Percentiles rank a stretch among this genome's conserved stretches.
Evolutionary conservation across 257 asterid species (phyloP).

Genomic region (Solanum piurae): DNA sequence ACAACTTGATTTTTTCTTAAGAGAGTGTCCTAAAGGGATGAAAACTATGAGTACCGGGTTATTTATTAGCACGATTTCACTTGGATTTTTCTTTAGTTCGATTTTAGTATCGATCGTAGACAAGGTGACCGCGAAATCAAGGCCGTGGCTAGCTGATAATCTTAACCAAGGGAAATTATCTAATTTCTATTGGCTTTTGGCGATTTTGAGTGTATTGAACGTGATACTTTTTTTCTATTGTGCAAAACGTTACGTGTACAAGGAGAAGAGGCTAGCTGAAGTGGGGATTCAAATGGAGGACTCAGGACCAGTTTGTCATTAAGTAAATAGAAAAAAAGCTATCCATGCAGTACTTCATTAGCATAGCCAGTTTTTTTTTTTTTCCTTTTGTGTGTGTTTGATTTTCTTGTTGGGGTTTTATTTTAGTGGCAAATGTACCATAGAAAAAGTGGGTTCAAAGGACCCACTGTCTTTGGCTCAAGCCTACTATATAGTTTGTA

Average conservation of each 20-base stretch:
- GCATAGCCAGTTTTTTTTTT: background rate
- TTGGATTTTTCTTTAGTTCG: conserved; percentile 68
- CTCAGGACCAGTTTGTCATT: conserved; percentile 26
- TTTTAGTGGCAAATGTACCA: background rate
- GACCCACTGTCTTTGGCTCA: background rate
- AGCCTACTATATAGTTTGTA: background rate
- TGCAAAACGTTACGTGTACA: conserved; percentile 63
- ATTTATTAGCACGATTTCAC: conserved; percentile 62
- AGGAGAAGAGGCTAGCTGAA: conserved; percentile 64
- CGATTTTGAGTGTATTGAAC: conserved; percentile 43
- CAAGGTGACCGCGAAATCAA: conserved; percentile 29
- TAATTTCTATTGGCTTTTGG: conserved; percentile 68
- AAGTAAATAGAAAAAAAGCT: background rate
- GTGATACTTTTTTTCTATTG: conserved; percentile 30
- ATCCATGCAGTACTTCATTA: background rate
- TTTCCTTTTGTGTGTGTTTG: too few relatives aligned
- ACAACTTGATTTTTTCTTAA: conserved; percentile 74
- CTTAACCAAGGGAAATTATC: conserved; percentile 57
- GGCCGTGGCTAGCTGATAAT: conserved; percentile 72
- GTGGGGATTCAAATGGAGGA: conserved; percentile 61
- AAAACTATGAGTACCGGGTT: conserved; percentile 83
- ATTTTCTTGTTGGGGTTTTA: background rate
- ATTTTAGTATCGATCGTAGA: conserved; percentile 57
- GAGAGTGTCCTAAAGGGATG: conserved; percentile 89
- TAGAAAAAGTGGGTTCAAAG: background rate